Evolutionary conservation across 345 rosid species (phyloP), one percentile per base, ranked within the genome.

Genomic region (Rhodomyrtus tomentosa): DNA sequence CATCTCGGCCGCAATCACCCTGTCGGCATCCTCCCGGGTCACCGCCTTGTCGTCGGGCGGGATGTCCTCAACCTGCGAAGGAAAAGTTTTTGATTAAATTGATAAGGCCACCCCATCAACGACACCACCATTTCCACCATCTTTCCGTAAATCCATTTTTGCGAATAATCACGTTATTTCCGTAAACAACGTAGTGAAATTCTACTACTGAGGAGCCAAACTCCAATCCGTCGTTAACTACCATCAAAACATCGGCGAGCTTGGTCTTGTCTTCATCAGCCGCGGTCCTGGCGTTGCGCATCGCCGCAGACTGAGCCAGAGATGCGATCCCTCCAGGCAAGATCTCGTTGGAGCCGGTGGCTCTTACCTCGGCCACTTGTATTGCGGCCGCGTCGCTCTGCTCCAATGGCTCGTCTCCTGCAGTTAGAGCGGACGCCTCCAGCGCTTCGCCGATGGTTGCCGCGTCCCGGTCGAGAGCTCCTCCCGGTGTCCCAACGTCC

Each of bases 341-440:
- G 36, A 90, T 93, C 85, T 87, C 90, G 84, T 90, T 94, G 25
- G 92, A 87, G 14, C 96, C 95, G 2, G 96, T 95, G 59, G 98
- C 99, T 89, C 96, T 92, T 40, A 94, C 95, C 87, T 95, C 98
- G 0, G 98, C 98, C 0, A 96, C 95, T 85, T 95, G 99, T 83
- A 95, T 95, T 3, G 99, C 95, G 0, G 98, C 98, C 0, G 96
- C 97, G 45, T 95, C 98, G 74, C 98, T 96, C 94, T 94, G 87
- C 72, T 93, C 98, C 51, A 94, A 94, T 3, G 96, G 91, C 90
- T 94, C 93, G 83, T 93, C 86, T 52, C 96, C 98, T 3, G 93
- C 96, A 11, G 98, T 92, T 18, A 93, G 83, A 15, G 91, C 96
- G 0, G 98, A 89, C 2, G 95, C 96, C 85, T 96, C 98, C n/a